Evolutionary conservation across 306 rosid species (phyloP).

Genomic region (Alnus glutinosa): DNA sequence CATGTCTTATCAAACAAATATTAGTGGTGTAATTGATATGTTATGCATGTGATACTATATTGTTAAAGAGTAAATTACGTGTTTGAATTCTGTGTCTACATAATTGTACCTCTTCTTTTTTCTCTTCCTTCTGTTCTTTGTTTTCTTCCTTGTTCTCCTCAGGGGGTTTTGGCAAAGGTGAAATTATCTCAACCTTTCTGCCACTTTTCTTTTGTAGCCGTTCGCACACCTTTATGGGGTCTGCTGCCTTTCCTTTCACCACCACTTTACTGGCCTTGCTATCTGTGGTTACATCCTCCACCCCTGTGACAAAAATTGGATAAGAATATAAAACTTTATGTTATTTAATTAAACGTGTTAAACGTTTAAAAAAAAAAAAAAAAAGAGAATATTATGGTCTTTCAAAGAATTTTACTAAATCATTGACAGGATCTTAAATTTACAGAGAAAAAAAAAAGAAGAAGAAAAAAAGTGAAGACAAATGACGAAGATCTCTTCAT

Average conservation of each 20-base stretch:
- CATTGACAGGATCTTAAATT: neutral
- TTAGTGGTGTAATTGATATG: neutral
- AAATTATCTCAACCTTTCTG: slow-evolving; percentile 76
- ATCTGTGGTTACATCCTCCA: slow-evolving; percentile 77
- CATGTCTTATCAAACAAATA: neutral
- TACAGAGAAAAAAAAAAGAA: neutral
- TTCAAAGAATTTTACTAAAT: neutral
- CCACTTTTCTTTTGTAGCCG: slow-evolving; percentile 92
- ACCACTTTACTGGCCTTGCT: slow-evolving; percentile 73
- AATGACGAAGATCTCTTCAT: no score
- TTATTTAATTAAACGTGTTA: slow-evolving; percentile 15
- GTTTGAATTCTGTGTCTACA: no score
- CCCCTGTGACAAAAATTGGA: slow-evolving; percentile 43
- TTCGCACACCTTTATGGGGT: slow-evolving; percentile 83
- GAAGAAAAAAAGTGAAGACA: no score
- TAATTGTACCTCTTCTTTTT: slow-evolving; percentile 73
- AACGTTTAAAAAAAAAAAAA: neutral
- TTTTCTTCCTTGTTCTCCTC: slow-evolving; percentile 54
- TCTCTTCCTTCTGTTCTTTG: slow-evolving; percentile 50
- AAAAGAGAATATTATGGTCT: no score
- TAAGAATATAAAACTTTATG: neutral
- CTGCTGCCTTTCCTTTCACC: slow-evolving; percentile 86
- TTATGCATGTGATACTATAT: no score
- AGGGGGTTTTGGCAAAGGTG: slow-evolving; percentile 83
- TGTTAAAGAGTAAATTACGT: neutral